Percentiles rank a stretch among this genome's conserved stretches.
Conservation (phyloP, 257 asterid genomes). For the Petunia secreta region DNA sequence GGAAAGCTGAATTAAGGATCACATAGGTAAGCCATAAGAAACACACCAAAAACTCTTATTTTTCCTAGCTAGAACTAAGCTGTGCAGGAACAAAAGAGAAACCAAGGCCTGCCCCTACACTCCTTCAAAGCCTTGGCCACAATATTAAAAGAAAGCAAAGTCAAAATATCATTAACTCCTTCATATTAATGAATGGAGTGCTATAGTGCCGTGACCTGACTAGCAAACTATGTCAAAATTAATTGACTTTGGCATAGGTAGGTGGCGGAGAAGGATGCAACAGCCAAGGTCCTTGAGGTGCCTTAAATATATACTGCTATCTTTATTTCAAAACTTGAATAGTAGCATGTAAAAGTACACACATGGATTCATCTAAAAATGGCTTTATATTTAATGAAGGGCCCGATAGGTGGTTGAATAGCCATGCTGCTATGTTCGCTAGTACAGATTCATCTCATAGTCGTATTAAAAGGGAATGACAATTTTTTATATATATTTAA, state of each 20-base stretch:
- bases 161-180: no score
- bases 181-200: no score
- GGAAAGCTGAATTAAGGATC: no score
- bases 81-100: neutral
- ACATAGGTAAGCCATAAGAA: no score
- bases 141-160: no score
- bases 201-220: neutral
- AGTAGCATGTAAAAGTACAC: neutral
- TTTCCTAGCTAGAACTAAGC: neutral
- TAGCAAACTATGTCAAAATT: constrained; percentile 4
- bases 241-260: neutral
- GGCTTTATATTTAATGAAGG: neutral
- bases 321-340: neutral
- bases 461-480: no score
- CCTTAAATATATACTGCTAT: neutral
- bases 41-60: neutral
- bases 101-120: neutral
- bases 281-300: neutral
- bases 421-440: no score
- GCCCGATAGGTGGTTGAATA: no score
- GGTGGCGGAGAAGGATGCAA: neutral
- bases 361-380: neutral
- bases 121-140: neutral
- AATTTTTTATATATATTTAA: no score
- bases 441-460: no score